phyloP scores from a whole-genome alignment of 495 filamentous ascomycete species.

The Penicillium tannophilum region DNA sequence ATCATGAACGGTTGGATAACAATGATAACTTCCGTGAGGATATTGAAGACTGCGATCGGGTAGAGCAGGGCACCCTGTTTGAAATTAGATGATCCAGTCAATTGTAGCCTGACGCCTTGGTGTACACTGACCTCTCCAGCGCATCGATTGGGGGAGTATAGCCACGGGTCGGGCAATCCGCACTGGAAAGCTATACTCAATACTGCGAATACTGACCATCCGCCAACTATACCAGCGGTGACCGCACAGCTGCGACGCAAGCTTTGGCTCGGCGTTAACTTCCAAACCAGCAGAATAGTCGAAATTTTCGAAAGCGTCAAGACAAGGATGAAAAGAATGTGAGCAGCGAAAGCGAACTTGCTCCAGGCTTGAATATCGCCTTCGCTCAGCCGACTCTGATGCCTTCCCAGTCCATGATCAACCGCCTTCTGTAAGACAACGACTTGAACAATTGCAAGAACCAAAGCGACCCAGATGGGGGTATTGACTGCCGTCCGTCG shows the following conservation, averaged over 20 bases:
- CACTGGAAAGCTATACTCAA: constrained; percentile 32
- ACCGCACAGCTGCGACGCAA: neutral
- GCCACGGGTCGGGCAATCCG: constrained; percentile 24
- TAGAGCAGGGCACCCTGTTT: constrained; percentile 24
- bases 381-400: constrained; percentile 20
- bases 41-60: constrained; percentile 25
- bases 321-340: constrained; percentile 29
- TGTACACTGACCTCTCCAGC: constrained; percentile 20
- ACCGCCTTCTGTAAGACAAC: constrained; percentile 31
- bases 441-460: constrained; percentile 26
- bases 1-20: constrained; percentile 26
- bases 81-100: neutral
- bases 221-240: neutral
- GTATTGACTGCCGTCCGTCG: constrained; percentile 27
- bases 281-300: neutral
- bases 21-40: constrained; percentile 28
- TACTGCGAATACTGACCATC: constrained; percentile 26
- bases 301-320: constrained; percentile 11
- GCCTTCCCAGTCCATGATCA: constrained; percentile 30
- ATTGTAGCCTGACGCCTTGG: neutral
- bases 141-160: constrained; percentile 29
- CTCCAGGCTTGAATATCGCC: constrained; percentile 19
- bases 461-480: constrained; percentile 35
- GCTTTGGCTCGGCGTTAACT: neutral
- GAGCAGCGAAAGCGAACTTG: constrained; percentile 31